A percentile compares a stretch with the other conserved stretches of the same genome.
phyloP scores from a whole-genome alignment of 208 protist genomes.

The Leishmania martiniquensis region DNA sequence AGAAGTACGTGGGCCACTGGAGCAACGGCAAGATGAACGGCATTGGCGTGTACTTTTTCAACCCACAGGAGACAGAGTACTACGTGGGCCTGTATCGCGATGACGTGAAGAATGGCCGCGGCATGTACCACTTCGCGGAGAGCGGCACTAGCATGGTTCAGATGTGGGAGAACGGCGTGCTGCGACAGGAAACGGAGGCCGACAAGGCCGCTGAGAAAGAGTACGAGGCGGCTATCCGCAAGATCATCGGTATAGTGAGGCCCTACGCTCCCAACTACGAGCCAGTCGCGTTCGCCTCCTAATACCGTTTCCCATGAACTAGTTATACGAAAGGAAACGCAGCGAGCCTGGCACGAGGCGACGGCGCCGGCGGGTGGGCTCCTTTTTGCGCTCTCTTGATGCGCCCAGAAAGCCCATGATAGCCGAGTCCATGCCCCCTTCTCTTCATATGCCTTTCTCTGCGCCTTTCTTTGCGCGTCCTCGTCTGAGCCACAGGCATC shows the following conservation, averaged over 20 bases:
- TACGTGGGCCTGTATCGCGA: conserved; percentile 83
- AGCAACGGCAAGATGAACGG: conserved; percentile 89
- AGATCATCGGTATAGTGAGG: conserved; percentile 64
- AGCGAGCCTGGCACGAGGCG: too few relatives aligned
- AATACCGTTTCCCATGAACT: background rate
- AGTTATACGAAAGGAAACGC: background rate
- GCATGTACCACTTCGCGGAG: conserved; percentile 88
- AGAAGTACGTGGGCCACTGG: conserved; percentile 90
- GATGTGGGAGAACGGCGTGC: conserved; percentile 75
- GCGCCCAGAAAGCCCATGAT: background rate
- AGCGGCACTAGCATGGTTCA: conserved; percentile 72
- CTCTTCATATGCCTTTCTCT: background rate
- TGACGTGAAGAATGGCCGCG: conserved; percentile 85
- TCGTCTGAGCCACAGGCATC: background rate
- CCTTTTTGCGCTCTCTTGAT: background rate
- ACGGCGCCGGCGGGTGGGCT: background rate
- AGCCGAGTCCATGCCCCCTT: background rate
- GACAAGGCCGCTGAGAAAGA: conserved; percentile 44
- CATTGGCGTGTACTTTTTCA: conserved; percentile 92
- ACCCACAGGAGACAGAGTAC: conserved; percentile 86
- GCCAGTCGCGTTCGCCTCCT: conserved; percentile 43
- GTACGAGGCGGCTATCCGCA: conserved; percentile 62
- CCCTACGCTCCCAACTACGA: conserved; percentile 75
- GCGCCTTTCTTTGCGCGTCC: background rate
- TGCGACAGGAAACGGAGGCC: conserved; percentile 67